Percentiles rank a stretch among this genome's conserved stretches.
Evolutionary conservation across 164 flowering plant genomes (phyloP).

Genomic region (Vitis amurensis): DNA sequence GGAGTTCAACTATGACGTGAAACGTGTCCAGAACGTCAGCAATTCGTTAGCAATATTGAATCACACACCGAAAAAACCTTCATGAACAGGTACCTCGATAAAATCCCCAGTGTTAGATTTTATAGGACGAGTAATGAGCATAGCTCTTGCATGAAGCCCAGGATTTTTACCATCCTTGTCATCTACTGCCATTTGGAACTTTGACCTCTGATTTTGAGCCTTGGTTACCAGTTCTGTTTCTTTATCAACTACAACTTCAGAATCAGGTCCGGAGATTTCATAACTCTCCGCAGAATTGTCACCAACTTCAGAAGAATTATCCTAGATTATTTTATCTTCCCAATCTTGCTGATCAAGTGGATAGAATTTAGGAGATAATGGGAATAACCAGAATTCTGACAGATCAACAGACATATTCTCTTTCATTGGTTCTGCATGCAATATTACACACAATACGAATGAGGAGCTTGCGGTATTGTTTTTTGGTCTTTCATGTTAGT

Average conservation of each 20-base stretch:
- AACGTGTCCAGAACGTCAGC: conserved; percentile 89
- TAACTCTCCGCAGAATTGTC: conserved; percentile 37
- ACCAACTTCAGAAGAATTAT: conserved; percentile 46
- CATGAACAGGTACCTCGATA: conserved; percentile 56
- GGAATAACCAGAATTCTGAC: conserved; percentile 34
- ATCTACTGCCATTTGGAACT: conserved; percentile 28
- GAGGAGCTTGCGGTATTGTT: too few relatives aligned
- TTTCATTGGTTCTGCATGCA: conserved; percentile 70
- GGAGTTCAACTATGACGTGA: conserved; percentile 86
- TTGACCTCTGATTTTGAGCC: conserved; percentile 19
- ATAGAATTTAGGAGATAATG: conserved; percentile 40
- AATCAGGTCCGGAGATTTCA: conserved; percentile 46
- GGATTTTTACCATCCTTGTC: conserved; percentile 51
- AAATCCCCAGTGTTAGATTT: conserved; percentile 49
- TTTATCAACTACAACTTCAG: conserved; percentile 28
- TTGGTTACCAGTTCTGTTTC: conserved; percentile 29
- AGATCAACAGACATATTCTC: conserved; percentile 27
- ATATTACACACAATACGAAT: conserved; percentile 7
- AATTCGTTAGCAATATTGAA: conserved; percentile 88
- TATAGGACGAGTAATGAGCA: conserved; percentile 59
- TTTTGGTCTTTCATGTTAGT: too few relatives aligned
- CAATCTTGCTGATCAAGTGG: conserved; percentile 87
- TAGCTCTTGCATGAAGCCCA: conserved; percentile 83
- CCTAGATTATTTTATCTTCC: conserved; percentile 89
- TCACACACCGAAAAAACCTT: conserved; percentile 45